phyloP scores from a whole-genome alignment of 345 rosid genomes.

The Passiflora organensis region DNA sequence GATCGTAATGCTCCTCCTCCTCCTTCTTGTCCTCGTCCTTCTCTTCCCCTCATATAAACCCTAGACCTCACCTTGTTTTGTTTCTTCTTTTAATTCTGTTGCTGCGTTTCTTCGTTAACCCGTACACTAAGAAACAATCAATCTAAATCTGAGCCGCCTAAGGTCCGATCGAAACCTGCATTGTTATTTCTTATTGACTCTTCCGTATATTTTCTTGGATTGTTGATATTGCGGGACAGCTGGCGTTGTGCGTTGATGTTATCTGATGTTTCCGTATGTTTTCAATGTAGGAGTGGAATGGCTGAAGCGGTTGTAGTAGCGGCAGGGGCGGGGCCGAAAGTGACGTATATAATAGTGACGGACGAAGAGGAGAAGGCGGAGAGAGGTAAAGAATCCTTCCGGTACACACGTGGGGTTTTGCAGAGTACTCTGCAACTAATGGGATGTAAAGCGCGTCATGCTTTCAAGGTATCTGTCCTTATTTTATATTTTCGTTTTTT shows the following conservation, averaged over 20 bases:
- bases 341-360: slow-evolving; percentile 78
- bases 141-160: too few relatives aligned
- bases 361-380: slow-evolving; percentile 39
- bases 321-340: slow-evolving; percentile 64
- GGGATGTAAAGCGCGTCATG: slow-evolving; percentile 98
- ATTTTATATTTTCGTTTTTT: too few relatives aligned
- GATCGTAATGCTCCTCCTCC: slow-evolving; percentile 9
- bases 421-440: slow-evolving; percentile 93
- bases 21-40: too few relatives aligned
- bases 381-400: slow-evolving; percentile 52
- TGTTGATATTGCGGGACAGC: too few relatives aligned
- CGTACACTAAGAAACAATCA: background rate
- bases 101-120: background rate
- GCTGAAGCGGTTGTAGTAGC: slow-evolving; percentile 32
- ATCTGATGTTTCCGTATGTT: background rate
- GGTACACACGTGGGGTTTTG: slow-evolving; percentile 82
- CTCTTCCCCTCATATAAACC: too few relatives aligned
- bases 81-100: background rate
- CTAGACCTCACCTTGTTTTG: background rate
- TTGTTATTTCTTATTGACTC: too few relatives aligned
- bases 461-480: slow-evolving; percentile 95
- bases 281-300: slow-evolving; percentile 33
- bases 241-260: too few relatives aligned
- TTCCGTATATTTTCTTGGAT: too few relatives aligned
- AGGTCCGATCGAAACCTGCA: background rate